Evolutionary conservation across 2,329 filamentous ascomycete genomes (phyloP).

Genomic region (Colletotrichum falcatum): DNA sequence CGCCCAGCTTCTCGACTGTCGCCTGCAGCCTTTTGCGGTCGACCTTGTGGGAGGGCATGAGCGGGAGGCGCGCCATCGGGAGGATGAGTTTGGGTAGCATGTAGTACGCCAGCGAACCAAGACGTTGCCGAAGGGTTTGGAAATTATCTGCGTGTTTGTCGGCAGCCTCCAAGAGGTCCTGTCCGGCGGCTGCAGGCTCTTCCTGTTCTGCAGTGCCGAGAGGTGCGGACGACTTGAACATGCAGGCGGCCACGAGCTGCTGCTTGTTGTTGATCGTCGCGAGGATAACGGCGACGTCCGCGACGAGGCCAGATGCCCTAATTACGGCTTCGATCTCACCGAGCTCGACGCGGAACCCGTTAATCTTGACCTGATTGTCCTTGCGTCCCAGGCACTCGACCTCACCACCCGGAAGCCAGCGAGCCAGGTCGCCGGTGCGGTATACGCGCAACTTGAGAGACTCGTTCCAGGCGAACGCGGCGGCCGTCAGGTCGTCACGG

Average conservation of each 20-base stretch:
- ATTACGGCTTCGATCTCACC: constrained; percentile 43
- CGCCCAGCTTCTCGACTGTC: background rate
- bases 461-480: constrained; percentile 28
- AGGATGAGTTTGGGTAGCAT: constrained; percentile 47
- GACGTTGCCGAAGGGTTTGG: constrained; percentile 27
- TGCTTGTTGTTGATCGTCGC: constrained; percentile 4
- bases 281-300: background rate
- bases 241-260: constrained; percentile 2
- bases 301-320: constrained; percentile 23
- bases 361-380: constrained; percentile 43
- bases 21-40: constrained; percentile 44
- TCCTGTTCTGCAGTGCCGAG: background rate
- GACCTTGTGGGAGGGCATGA: constrained; percentile 45
- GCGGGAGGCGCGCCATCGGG: constrained; percentile 43
- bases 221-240: background rate
- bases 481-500: constrained; percentile 30
- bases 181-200: no score
- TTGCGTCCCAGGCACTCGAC: constrained; percentile 42
- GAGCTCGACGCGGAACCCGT: constrained; percentile 42
- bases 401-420: constrained; percentile 39
- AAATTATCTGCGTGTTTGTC: background rate
- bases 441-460: constrained; percentile 34
- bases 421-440: constrained; percentile 42
- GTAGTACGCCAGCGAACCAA: constrained; percentile 44
- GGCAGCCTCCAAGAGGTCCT: background rate